A percentile compares a stretch with the other conserved stretches of the same genome.
Conservation (phyloP, 352 stramenopile genomes). For the Phytophthora hibernalis region DNA sequence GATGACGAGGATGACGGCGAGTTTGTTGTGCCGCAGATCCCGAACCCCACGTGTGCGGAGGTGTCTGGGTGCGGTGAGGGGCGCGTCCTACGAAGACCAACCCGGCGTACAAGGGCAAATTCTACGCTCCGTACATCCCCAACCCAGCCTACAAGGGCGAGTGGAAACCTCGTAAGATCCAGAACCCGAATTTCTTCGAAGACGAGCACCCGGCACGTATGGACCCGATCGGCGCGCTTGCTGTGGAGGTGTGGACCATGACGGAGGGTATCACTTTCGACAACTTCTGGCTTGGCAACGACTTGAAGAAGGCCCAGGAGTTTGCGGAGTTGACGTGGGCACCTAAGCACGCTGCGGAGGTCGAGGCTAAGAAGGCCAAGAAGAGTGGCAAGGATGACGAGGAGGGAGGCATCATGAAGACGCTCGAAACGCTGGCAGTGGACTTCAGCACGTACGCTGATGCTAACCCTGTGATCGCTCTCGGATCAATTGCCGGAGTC, state of each 20-base stretch:
- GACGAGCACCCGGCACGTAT: slow-evolving; percentile 81
- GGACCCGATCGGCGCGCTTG: slow-evolving; percentile 88
- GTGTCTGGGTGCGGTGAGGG: slow-evolving; percentile 92
- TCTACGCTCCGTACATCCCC: slow-evolving; percentile 87
- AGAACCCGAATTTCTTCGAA: slow-evolving; percentile 92
- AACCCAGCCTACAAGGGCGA: slow-evolving; percentile 94
- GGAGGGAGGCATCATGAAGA: slow-evolving; percentile 56
- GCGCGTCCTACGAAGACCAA: slow-evolving; percentile 88
- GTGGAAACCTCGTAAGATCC: slow-evolving; percentile 91
- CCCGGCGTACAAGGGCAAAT: slow-evolving; percentile 94
- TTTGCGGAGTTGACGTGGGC: slow-evolving; percentile 83
- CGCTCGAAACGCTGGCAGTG: slow-evolving; percentile 43
- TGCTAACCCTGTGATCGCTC: slow-evolving; percentile 61
- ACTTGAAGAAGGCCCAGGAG: slow-evolving; percentile 76
- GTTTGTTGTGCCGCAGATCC: slow-evolving; percentile 89
- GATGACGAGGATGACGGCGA: slow-evolving; percentile 94
- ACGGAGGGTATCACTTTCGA: slow-evolving; percentile 92
- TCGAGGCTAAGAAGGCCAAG: slow-evolving; percentile 57
- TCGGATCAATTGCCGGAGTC: slow-evolving; percentile 54
- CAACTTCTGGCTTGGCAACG: slow-evolving; percentile 93
- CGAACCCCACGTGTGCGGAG: slow-evolving; percentile 88
- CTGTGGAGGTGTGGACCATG: slow-evolving; percentile 94
- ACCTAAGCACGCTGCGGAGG: slow-evolving; percentile 77
- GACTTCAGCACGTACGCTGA: slow-evolving; percentile 62
- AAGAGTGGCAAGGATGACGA: slow-evolving; percentile 50